phyloP scores from a whole-genome alignment of 164 flowering plant genomes.

The Saururus chinensis region DNA sequence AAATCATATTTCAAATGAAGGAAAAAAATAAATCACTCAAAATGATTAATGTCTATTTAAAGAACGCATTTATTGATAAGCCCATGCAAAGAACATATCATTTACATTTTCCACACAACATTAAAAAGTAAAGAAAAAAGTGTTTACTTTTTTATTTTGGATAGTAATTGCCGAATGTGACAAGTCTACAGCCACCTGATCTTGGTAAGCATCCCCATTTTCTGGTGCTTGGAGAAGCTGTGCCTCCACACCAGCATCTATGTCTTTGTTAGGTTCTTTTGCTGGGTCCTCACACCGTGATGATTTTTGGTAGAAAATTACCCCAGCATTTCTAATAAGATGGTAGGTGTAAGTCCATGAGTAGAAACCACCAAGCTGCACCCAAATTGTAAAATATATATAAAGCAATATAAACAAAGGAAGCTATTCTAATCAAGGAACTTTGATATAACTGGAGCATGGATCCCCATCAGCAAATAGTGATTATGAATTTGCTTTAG shows the following conservation, averaged over 20 bases:
- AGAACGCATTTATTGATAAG: too few species aligned
- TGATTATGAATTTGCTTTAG: too few species aligned
- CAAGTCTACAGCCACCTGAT: not conserved
- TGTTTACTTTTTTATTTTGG: conserved; percentile 3
- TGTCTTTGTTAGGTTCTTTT: conserved; percentile 38
- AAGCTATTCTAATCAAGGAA: too few species aligned
- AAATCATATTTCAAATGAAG: too few species aligned
- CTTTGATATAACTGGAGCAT: too few species aligned
- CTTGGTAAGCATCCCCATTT: not conserved
- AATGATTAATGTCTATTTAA: not conserved
- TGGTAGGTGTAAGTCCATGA: conserved; percentile 85
- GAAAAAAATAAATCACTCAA: not conserved
- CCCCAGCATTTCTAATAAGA: conserved; percentile 37
- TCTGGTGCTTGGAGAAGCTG: conserved; percentile 29
- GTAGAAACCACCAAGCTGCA: conserved; percentile 85
- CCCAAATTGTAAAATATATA: not conserved
- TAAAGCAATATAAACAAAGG: not conserved
- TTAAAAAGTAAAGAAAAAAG: too few species aligned
- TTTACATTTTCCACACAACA: too few species aligned
- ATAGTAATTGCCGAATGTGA: not conserved
- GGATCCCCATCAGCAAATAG: too few species aligned
- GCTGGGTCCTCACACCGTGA: conserved; percentile 9
- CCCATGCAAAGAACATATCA: too few species aligned
- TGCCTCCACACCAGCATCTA: conserved; percentile 29
- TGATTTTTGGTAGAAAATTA: conserved; percentile 18